phyloP scores from a whole-genome alignment of 2,329 filamentous ascomycete species.

The Phaeosphaeria sp. region DNA sequence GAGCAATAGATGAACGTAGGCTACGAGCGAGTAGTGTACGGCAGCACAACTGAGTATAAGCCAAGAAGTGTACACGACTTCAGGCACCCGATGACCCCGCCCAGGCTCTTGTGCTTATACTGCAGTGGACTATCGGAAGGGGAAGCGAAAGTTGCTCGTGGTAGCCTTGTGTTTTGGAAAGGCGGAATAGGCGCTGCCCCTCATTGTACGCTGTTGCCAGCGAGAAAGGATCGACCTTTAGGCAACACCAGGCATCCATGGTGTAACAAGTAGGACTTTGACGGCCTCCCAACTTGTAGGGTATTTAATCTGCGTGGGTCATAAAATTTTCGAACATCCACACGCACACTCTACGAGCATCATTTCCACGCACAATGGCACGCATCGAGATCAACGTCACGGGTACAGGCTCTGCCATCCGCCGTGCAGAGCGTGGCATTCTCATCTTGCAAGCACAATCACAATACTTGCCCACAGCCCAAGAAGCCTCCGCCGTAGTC shows the following conservation, averaged over 20 bases:
- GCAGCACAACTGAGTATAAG: no score
- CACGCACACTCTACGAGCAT: neutral
- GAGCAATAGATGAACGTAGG: no score
- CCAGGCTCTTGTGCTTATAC: neutral
- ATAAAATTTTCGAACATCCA: neutral
- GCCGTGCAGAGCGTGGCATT: conserved; percentile 9
- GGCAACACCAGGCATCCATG: neutral
- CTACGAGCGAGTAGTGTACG: no score
- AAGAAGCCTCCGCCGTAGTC: conserved; percentile 11
- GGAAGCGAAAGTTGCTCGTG: neutral
- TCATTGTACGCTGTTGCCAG: neutral
- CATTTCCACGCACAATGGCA: neutral
- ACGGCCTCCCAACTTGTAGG: neutral
- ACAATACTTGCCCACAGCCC: conserved; percentile 5
- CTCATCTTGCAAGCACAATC: conserved; percentile 13
- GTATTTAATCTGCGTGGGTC: neutral
- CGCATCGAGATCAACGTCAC: conserved; percentile 13
- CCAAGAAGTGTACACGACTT: no score
- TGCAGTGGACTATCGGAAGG: neutral
- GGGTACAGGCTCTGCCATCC: conserved; percentile 9
- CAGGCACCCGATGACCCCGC: no score
- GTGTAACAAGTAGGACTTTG: neutral
- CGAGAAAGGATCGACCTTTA: neutral
- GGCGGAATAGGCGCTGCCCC: neutral
- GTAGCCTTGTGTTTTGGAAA: neutral